Base-by-base conservation (phyloP, 768 basidiomycete genomes). In the Leccinum barrowsii region DNA sequence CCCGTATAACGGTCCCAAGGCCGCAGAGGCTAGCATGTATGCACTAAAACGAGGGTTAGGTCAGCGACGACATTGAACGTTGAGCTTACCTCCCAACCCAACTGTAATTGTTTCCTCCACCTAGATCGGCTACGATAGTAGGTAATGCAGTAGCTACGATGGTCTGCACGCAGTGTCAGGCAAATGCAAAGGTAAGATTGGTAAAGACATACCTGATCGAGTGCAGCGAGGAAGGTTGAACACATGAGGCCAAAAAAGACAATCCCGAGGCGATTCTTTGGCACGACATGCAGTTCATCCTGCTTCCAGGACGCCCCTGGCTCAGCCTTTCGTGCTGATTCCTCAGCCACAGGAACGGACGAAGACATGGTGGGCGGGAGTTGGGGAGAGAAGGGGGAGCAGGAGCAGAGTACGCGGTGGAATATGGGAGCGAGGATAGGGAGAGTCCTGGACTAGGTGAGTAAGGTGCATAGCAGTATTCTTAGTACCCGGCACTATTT, bases 121-220 rank as follows among this genome's bases (percentile, higher is more conserved):
- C 76, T 1, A 83, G 67, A 40, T 78, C 71, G 3, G 70, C 69
- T 7, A 78, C 77, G 30, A 82, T 81, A 1, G 80, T 81, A 2
- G 82, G 81, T 13, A 82, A 66, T 4, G 82, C 80, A 12, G 79
- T 82, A 0, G 80, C 72, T 3, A 81, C 78, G 50, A 79, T 77
- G 7, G 77, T 78, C 77, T 79, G 21, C 7, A n/a, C 46, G 8
- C 19, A 35, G 21, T 22, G 42, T 57, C 37, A 57, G 17, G 12
- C 2, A 5, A 19, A 19, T 19, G 30, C 2, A 50, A 17, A 28
- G 35, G 15, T 6, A 8, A 50, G 8, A 40, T 30, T 8, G 19
- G 10, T 51, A 15, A 51, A 50, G 26, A 56, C 54, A 55, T 50
- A 76, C 77, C 70, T 78, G 79, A 60, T 82, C 82, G 34, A 82